Base-by-base conservation (phyloP, 2,329 filamentous ascomycete species). In the Botrytis byssoidea region DNA sequence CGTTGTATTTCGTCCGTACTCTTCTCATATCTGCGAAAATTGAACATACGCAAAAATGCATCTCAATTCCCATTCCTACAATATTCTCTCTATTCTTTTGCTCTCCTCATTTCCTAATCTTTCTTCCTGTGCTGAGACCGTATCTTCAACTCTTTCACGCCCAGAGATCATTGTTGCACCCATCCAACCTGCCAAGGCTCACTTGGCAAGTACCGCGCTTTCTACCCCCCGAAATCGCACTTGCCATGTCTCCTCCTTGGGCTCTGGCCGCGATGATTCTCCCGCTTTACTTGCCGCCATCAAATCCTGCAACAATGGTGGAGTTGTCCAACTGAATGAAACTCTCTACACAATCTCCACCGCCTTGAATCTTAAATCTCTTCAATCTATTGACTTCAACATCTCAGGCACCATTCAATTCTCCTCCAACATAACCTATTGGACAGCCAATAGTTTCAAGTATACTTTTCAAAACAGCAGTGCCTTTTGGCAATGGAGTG, bases 381-480 rank as follows among this genome's bases (percentile, higher is more conserved):
- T 71, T 59, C 59, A 65, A 40, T 55, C 57, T 32, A 71, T 71
- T 10, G 59, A 71, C 32, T 71, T 71, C 25, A n/a, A 46, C 6
- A 71, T 71, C 46, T 64, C 60, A 14, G 70, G 70, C 7, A 71
- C 60, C 35, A 71, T 71, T 12, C 42, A 64, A 32, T 71, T 71
- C 46, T 42, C 59, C 12, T n/a, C 70, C 12, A 51, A 65, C 16
- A 65, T 71, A 32, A n/a, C 25, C 10, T 71, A 51, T 6, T 71
- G 70, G 70, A 71, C 59, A 4, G 25, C 59, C 29, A 40, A 48
- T 8, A 37, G 42, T 10, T 71, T 71, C 9, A 48, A 71, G 29
- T 71, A 71, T 42, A 44, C 14, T 37, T 71, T 71, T n/a, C 70
- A 71, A 51, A 51, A 71, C 10, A 65, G 59, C 3, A 40, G 57